Evolutionary conservation across 345 rosid species (phyloP), one percentile per base, ranked within the genome.

Genomic region (Noccaea bulbosa): DNA sequence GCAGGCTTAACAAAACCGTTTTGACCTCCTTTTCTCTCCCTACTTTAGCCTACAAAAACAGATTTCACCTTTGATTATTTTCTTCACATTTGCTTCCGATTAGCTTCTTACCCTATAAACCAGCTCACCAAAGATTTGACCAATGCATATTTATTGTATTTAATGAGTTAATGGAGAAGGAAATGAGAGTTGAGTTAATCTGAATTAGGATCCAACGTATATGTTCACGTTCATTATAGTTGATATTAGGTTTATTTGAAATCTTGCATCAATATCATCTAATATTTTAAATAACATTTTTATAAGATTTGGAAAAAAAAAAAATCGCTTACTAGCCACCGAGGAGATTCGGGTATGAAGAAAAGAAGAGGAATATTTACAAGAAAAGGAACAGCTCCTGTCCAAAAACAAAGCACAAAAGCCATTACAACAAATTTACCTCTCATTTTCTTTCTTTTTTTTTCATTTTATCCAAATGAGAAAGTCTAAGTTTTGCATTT

Each of bases 311-410:
- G 27, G 30, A 2, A 27, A 27, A 27, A 37, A 37, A 2, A 0
- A 50, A 0, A 50, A 11, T 20, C 5, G 11, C 72, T 65, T 65
- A 73, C 77, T 16, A 65, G 77, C 71, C 77, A 74, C 67, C 78
- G 43, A 12, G 73, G 78, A 51, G 73, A 74, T 60, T 74, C 73
- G 0, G 73, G 78, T 20, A 74, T 11, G 68, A 59, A 67, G 24
- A 74, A 74, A 60, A 74, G 73, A 49, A 74, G 78, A 59, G 78
- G 78, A n/a, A 67, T 5, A 49, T 0, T 11, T 15, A 74, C 8
- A 32, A 74, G 41, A 11, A 11, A 74, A 58, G 73, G 73, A 14
- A 45, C 3, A 41, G 78, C 37, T n/a, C 73, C 78, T 74, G 35
- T 61, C 47, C 20, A 44, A 34, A 3, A 3, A 32, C 24, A 35